Base-by-base conservation (phyloP, 2,329 filamentous ascomycete species). In the Talaromyces sp. region DNA sequence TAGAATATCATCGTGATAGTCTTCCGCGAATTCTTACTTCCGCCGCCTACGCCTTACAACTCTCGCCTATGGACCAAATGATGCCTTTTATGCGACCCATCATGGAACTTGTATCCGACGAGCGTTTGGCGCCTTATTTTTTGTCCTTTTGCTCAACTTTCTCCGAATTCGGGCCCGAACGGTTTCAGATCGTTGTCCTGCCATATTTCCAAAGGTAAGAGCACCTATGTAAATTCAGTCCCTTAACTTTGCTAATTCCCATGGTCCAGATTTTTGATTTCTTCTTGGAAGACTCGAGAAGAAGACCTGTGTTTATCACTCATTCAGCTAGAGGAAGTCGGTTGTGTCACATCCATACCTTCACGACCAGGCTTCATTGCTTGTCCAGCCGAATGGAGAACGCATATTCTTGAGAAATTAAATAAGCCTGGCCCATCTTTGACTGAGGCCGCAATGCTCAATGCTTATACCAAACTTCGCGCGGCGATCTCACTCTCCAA, bases 111-210 rank as follows among this genome's bases (percentile, higher is more conserved):
- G 79, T 96, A 57, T 87, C 86, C 3, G 84, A 85, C 60, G 87
- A 90, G 52, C 83, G 84, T 0, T 84, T 93, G 71, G 86, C 89
- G 72, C 78, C 78, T 60, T 89, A 88, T 81, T 98, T 97, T 75
- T 84, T 98, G 50, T 85, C 88, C 0, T 97, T 98, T 76, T 97
- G 92, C 77, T 89, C 89, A 14, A 88, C 91, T 61, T 88, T 95
- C 70, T 89, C 91, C 0, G 85, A 92, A 62, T 82, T 96, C 41
- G 88, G 93, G 54, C 75, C 84, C 1, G 85, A 89, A 62, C 85
- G 91, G 45, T 99, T 98, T 73, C 85, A 88, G 62, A 88, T 87
- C 68, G 81, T 97, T n/a, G 84, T 96, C 37, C 82, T 93, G 8
- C 89, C 87, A 43, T 88, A 91, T 65, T 93, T 98, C 70, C 91